Evolutionary conservation across 306 rosid species (phyloP).

Genomic region (Luffa aegyptiaca): DNA sequence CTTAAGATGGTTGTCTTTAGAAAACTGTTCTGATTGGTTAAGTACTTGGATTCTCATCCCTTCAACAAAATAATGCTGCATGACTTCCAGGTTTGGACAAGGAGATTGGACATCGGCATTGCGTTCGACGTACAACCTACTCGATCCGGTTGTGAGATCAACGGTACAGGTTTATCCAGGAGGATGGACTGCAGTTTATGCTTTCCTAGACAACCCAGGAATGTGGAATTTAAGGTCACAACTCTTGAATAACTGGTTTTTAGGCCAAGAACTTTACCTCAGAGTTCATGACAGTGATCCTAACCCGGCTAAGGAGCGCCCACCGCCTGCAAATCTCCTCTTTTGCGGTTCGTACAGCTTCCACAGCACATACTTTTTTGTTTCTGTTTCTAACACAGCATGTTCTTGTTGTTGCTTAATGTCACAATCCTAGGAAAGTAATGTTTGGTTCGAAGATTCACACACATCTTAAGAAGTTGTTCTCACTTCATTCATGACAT

Average conservation of each 20-base stretch:
- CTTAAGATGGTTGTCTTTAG: background rate
- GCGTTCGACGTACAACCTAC: conserved; percentile 23
- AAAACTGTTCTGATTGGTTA: background rate
- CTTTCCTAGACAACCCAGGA: conserved; percentile 76
- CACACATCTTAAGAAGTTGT: background rate
- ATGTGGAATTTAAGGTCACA: conserved; percentile 90
- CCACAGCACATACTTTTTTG: background rate
- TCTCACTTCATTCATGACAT: background rate
- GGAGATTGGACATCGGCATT: conserved; percentile 31
- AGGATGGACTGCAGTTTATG: conserved; percentile 77
- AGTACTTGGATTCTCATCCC: background rate
- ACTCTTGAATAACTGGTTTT: conserved; percentile 46
- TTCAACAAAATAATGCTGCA: background rate
- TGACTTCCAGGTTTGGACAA: conserved; percentile 20
- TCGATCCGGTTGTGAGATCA: conserved; percentile 33
- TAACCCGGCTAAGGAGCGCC: conserved; percentile 54
- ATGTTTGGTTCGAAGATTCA: background rate
- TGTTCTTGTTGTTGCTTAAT: background rate
- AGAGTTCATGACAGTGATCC: conserved; percentile 57
- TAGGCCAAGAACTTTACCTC: conserved; percentile 65
- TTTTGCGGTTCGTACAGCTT: conserved; percentile 48
- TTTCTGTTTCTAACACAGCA: background rate
- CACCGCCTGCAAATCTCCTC: conserved; percentile 50
- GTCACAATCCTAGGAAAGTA: background rate
- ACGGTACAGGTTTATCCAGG: conserved; percentile 33